Evolutionary conservation across 225 moss, liverwort and hornwort genomes (phyloP).

Genomic region (Pseudoscleropodium purum): DNA sequence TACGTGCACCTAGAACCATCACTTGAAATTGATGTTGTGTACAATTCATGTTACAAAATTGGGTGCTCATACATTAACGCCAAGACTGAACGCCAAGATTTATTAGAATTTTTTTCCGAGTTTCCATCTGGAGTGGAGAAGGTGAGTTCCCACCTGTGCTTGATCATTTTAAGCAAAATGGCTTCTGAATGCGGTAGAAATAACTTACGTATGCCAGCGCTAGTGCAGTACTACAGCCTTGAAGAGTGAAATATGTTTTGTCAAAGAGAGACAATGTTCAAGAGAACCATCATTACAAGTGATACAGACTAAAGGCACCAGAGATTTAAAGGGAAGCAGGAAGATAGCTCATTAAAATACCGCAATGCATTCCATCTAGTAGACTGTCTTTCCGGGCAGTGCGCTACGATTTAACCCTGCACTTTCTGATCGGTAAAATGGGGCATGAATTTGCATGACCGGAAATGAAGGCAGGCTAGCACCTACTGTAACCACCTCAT

Average conservation of each 20-base stretch:
- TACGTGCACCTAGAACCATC: not conserved
- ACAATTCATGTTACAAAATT: not conserved
- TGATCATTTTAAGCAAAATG: not conserved
- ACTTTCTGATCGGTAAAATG: not conserved
- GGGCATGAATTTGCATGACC: not conserved
- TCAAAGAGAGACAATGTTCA: not conserved
- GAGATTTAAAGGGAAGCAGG: not conserved
- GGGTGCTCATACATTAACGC: not conserved
- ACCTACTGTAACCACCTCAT: not conserved
- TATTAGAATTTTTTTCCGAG: not conserved
- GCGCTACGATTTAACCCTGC: not conserved
- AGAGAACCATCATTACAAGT: not conserved
- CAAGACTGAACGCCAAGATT: not conserved
- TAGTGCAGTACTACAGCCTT: not conserved
- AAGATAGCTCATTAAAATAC: not conserved
- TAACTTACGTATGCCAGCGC: not conserved
- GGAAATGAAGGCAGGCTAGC: not conserved
- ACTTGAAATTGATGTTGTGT: not conserved
- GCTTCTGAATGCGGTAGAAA: not conserved
- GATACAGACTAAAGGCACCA: not conserved
- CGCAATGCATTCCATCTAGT: not conserved
- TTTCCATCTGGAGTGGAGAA: too few species aligned
- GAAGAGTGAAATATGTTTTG: not conserved
- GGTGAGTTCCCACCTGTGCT: not conserved
- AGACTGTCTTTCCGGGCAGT: not conserved